A percentile compares a stretch with the other conserved stretches of the same genome.
Evolutionary conservation across 768 basidiomycete genomes (phyloP).

Genomic region (Nidularia sp.): DNA sequence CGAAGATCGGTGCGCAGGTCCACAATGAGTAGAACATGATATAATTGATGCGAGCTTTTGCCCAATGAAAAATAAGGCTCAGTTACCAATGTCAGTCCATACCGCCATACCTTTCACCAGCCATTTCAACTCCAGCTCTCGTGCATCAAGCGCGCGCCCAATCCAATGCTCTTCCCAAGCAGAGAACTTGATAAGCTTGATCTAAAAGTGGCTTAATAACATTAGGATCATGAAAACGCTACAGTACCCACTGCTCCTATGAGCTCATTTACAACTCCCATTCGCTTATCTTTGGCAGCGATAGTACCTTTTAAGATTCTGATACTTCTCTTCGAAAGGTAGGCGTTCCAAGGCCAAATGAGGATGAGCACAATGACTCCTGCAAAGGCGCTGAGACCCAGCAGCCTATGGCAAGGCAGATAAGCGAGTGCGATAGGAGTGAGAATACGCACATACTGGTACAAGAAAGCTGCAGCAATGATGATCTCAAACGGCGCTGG

Average conservation of each 20-base stretch:
- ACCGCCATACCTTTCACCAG: constrained; percentile 56
- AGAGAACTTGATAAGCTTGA: constrained; percentile 82
- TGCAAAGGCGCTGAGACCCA: constrained; percentile 69
- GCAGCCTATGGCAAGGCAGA: constrained; percentile 26
- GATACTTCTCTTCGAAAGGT: constrained; percentile 54
- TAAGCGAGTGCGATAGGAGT: neutral
- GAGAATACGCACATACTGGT: constrained; percentile 48
- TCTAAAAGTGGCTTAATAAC: constrained; percentile 20
- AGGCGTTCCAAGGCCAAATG: constrained; percentile 70
- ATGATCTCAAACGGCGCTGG: constrained; percentile 73
- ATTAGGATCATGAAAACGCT: neutral
- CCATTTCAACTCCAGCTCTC: constrained; percentile 72
- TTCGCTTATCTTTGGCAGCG: constrained; percentile 68
- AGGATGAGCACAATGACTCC: constrained; percentile 67
- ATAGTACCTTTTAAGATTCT: constrained; percentile 57
- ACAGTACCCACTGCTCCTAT: constrained; percentile 52
- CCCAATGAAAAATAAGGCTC: neutral
- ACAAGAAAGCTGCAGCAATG: constrained; percentile 71
- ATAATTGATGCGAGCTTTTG: constrained; percentile 63
- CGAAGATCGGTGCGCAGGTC: constrained; percentile 71
- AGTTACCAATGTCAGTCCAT: neutral
- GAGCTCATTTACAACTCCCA: constrained; percentile 75
- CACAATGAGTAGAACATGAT: constrained; percentile 71
- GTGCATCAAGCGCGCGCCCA: constrained; percentile 53
- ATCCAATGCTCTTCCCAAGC: constrained; percentile 83